phyloP scores from a whole-genome alignment of 805 yeast species.

The Huiozyma naganishii region DNA sequence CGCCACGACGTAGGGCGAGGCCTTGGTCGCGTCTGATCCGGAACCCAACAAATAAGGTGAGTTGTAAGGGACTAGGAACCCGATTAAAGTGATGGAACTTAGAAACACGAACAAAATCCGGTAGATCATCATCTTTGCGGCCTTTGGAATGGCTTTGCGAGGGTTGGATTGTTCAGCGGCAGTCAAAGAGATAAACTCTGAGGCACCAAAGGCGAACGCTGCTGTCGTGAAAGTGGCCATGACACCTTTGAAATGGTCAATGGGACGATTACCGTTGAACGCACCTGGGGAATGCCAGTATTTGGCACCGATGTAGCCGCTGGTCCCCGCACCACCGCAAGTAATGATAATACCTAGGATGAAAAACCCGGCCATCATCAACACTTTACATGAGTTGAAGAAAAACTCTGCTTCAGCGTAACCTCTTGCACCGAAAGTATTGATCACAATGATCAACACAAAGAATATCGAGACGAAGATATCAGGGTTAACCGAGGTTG shows the following conservation, averaged over 20 bases:
- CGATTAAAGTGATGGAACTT: slow-evolving; percentile 41
- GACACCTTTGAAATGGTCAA: slow-evolving; percentile 48
- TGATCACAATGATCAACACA: slow-evolving; percentile 37
- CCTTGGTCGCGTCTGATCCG: slow-evolving; percentile 37
- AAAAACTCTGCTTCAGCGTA: slow-evolving; percentile 63
- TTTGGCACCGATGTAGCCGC: slow-evolving; percentile 44
- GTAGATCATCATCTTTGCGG: slow-evolving; percentile 63
- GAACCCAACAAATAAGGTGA: slow-evolving; percentile 40
- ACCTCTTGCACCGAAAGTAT: slow-evolving; percentile 45
- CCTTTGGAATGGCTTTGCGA: slow-evolving; percentile 48
- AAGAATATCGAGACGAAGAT: slow-evolving; percentile 50
- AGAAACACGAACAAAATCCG: slow-evolving; percentile 51
- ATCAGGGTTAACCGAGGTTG: slow-evolving; percentile 37
- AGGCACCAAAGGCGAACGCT: slow-evolving; percentile 57
- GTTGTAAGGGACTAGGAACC: slow-evolving; percentile 51
- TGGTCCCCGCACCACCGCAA: slow-evolving; percentile 47
- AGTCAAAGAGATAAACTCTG: slow-evolving; percentile 55
- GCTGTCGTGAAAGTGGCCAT: slow-evolving; percentile 55
- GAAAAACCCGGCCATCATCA: slow-evolving; percentile 49
- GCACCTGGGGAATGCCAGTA: slow-evolving; percentile 59
- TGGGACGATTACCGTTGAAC: slow-evolving; percentile 34
- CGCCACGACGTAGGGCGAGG: slow-evolving; percentile 73
- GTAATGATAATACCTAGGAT: slow-evolving; percentile 46
- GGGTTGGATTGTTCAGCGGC: slow-evolving; percentile 66
- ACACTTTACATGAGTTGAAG: slow-evolving; percentile 46